Base-by-base conservation (phyloP, 805 yeast genomes). In the Tetrapisispora namnaoensis region DNA sequence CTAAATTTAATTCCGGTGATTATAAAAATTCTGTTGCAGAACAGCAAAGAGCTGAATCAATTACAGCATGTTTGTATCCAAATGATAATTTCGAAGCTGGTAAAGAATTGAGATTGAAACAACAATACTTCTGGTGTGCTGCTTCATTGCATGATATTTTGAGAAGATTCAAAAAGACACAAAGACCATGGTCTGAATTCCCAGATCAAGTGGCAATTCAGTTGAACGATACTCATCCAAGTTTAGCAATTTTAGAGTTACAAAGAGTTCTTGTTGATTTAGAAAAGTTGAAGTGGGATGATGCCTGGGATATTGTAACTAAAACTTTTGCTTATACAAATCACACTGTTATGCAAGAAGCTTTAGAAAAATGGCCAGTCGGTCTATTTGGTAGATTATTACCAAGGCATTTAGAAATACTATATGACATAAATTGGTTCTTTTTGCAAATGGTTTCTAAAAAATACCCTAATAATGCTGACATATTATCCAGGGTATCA, bases 71-170 rank as follows among this genome's bases (percentile, higher is more conserved):
- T 17, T 72, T 89, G 62, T 89, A 89, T 68, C 97, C 97, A 55
- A 89, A 89, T 69, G 97, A 89, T 66, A 90, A 89, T 68, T 90
- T 89, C 65, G 84, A 86, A 61, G 77, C 80, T 55, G 97, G 97
- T 59, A 89, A 90, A 69, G 95, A 87, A 65, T 75, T 89, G 62
- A 80, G 97, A 65, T 78, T 89, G 67, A 90, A 90, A 69, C 97
- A 89, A 72, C 97, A 89, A 69, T 90, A 88, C 69, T 90, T 89
- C 70, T 89, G 97, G 97, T 96, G 90, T 47, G 82, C 95, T 46
- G 96, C 97, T 34, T 86, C 96, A 16, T 75, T 90, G 57, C 88
- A 85, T 60, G 97, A 89, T 66, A 89, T 89, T 57, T 79, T 89
- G 40, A 82, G 97, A 64, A 78, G 97, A 61, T 89, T 85, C 71